Conservation (phyloP, 228 moss, liverwort and hornwort genomes). For the Sphagnum fallax region DNA sequence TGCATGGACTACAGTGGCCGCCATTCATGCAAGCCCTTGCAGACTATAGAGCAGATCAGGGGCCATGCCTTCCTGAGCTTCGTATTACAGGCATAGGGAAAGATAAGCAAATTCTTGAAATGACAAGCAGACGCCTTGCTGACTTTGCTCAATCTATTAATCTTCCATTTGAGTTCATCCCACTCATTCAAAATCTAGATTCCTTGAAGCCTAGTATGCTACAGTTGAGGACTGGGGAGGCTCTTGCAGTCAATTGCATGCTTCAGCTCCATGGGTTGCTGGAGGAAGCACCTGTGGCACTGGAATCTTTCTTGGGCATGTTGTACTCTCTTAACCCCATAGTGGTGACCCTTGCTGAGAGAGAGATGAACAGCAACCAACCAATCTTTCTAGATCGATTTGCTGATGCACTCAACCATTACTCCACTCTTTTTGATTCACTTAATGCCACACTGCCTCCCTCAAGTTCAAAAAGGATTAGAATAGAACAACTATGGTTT, state of each 20-base stretch:
- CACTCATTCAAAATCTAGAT: constrained; percentile 47
- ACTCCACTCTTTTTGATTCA: constrained; percentile 65
- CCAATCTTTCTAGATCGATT: too few species aligned
- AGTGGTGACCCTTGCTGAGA: constrained; percentile 69
- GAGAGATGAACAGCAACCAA: constrained; percentile 78
- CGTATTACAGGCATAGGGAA: too few species aligned
- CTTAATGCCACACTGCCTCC: too few species aligned
- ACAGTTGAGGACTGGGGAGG: constrained; percentile 45
- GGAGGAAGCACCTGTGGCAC: constrained; percentile 44
- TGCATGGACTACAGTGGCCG: constrained; percentile 95
- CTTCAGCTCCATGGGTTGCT: too few species aligned
- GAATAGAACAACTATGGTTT: too few species aligned
- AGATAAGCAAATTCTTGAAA: too few species aligned
- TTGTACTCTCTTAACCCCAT: constrained; percentile 57
- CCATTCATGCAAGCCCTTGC: too few species aligned
- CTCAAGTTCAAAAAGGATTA: too few species aligned
- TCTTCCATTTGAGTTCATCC: too few species aligned
- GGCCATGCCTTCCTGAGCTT: constrained; percentile 54
- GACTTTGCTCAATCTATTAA: constrained; percentile 74
- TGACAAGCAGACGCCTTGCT: constrained; percentile 61
- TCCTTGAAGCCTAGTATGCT: constrained; percentile 52
- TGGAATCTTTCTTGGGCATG: constrained; percentile 51
- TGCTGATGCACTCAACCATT: constrained; percentile 64
- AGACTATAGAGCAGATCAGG: constrained; percentile 44
- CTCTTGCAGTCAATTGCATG: constrained; percentile 76